Base-by-base conservation (phyloP, 441 rosid genomes). In the Sinapis alba region DNA sequence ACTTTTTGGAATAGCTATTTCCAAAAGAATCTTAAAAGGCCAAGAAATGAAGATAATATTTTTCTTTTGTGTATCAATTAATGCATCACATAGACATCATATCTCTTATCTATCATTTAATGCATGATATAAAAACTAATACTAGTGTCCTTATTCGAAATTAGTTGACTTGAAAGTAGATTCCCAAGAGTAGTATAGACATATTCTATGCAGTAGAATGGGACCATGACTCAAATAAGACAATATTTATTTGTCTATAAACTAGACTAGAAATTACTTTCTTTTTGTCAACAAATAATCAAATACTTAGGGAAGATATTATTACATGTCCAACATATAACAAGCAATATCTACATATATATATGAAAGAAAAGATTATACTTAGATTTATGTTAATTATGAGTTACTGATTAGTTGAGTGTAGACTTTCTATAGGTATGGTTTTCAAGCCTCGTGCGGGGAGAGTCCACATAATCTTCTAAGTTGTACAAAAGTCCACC, bases 151-250 rank as follows among this genome's bases (percentile, higher is more conserved):
- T 65, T 56, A 63, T 63, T 26, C 70, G 50, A 41, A 51, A 20
- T 41, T 18, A 21, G 75, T 70, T 56, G 79, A 63, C 75, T 76
- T 63, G 0, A 20, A 63, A 69, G 73, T 67, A 32, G 54, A 67
- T 12, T 5, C 19, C 53, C 19, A 6, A 45, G 8, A 2, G 19
- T 45, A 15, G 53, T 45, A 43, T 43, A 43, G 50, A 43, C n/a
- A 26, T 26, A 30, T n/a, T 43, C 19, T 45, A 45, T 15, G 19
- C 53, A 45, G 9, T 45, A 15, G 53, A 15, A 38, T 30, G 63
- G 61, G 71, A 56, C 75, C 61, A 69, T 41, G 15, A 63, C 36
- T 28, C 69, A 36, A 36, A 28, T 5, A 54, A 69, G 41, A 41
- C 60, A 61, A 61, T 9, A 27, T 16, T 41, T 62, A 38, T 63